Evolutionary conservation across 352 stramenopile genomes (phyloP).

Genomic region (Globisporangium paroecandrum): DNA sequence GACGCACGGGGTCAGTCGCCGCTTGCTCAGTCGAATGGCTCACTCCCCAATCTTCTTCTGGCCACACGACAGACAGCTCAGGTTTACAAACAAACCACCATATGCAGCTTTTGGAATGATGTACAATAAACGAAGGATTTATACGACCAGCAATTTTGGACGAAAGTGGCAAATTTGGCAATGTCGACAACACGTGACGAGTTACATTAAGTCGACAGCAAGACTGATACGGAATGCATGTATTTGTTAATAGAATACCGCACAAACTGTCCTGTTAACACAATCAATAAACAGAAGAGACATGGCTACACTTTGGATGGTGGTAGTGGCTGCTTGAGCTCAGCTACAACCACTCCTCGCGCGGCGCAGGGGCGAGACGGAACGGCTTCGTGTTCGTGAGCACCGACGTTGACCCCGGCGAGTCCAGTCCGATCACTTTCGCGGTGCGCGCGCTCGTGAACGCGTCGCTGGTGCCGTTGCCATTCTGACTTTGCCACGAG

Average conservation of each 20-base stretch:
- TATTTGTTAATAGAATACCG: too few species aligned
- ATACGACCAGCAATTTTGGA: not conserved
- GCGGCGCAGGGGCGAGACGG: not conserved
- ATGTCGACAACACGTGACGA: too few species aligned
- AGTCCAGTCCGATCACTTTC: not conserved
- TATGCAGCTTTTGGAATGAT: not conserved
- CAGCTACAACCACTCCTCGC: not conserved
- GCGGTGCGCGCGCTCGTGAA: slow-evolving; percentile 1
- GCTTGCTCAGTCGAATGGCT: not conserved
- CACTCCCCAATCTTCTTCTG: not conserved
- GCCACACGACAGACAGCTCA: not conserved
- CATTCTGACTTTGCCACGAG: not conserved
- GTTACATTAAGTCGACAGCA: too few species aligned
- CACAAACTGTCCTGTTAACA: not conserved
- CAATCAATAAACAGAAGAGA: not conserved
- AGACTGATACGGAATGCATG: too few species aligned
- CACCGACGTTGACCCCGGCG: not conserved
- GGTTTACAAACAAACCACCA: not conserved
- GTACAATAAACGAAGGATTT: not conserved
- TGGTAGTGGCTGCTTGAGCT: not conserved
- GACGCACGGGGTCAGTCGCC: not conserved
- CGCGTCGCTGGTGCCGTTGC: not conserved
- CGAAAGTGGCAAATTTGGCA: not conserved
- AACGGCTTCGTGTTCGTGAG: not conserved
- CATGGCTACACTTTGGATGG: not conserved